These are phyloP conservation scores for Plectosphaerella cucumerina DNA, from an alignment of 2,329 filamentous ascomycete genomes.

Conservation along the genomic window DNA sequence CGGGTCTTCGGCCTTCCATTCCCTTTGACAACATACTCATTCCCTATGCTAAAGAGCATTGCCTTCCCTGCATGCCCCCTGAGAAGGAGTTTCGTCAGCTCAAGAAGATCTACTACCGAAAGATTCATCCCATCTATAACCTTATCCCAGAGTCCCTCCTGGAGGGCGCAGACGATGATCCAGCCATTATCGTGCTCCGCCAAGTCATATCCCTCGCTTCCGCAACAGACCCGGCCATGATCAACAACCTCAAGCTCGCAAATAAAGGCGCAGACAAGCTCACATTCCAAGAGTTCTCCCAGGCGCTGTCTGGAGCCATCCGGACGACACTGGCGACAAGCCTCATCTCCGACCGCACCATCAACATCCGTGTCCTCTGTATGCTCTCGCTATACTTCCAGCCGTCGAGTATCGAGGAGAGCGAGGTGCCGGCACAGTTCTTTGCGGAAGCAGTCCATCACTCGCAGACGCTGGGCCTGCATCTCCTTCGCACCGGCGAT, in stretches of 20 bases:
- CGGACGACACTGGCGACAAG: constrained; percentile 48
- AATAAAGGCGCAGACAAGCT: constrained; percentile 33
- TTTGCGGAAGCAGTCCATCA: constrained; percentile 53
- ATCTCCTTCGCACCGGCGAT: constrained; percentile 37
- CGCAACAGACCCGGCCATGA: constrained; percentile 42
- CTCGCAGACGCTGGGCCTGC: constrained; percentile 51
- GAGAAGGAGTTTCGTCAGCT: constrained; percentile 40
- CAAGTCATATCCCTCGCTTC: constrained; percentile 54
- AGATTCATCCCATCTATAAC: constrained; percentile 52
- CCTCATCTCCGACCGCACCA: constrained; percentile 48
- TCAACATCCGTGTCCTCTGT: constrained; percentile 49
- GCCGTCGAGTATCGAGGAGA: constrained; percentile 46
- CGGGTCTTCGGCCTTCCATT: constrained; percentile 23
- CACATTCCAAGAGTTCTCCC: constrained; percentile 42
- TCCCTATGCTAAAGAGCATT: constrained; percentile 40
- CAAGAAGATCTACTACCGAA: constrained; percentile 41
- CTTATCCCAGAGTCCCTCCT: constrained; percentile 37
- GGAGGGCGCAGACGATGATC: constrained; percentile 20
- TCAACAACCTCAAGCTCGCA: constrained; percentile 38
- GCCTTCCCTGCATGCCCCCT: constrained; percentile 43
- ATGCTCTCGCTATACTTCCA: constrained; percentile 58
- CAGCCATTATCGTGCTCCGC: constrained; percentile 39
- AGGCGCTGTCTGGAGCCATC: constrained; percentile 42
- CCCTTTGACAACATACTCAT: constrained; percentile 35
- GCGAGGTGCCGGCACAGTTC: constrained; percentile 49